A percentile compares a stretch with the other conserved stretches of the same genome.
These are phyloP conservation scores for Backusella luteola DNA, from an alignment of 192 early-diverging fungal genomes.

Conservation along the genomic window DNA sequence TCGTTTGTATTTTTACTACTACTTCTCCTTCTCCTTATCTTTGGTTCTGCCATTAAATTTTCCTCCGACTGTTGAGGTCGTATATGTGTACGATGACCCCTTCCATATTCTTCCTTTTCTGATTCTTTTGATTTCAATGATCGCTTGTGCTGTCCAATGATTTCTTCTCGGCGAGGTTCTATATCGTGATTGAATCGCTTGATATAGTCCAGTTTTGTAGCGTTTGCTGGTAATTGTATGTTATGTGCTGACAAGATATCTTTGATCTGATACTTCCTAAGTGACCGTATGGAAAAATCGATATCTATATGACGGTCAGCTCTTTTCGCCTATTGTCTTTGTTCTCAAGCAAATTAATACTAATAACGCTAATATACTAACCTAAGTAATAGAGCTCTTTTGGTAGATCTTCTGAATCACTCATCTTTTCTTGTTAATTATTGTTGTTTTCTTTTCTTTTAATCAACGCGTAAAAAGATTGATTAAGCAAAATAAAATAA, in stretches of 20 bases:
- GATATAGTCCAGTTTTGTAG: background rate
- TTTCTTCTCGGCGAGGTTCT: background rate
- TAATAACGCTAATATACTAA: background rate
- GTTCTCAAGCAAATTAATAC: background rate
- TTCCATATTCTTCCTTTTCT: background rate
- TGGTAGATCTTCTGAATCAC: background rate
- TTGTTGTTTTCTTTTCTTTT: background rate
- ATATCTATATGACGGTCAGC: background rate
- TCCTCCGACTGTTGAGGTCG: background rate
- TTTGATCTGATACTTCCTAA: slow-evolving; percentile 4
- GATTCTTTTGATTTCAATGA: background rate
- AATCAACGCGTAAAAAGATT: background rate
- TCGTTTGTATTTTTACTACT: background rate
- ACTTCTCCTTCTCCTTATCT: background rate
- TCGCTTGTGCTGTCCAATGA: background rate
- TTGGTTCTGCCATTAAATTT: background rate
- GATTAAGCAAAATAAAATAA: background rate
- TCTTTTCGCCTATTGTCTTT: background rate
- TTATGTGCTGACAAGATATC: background rate
- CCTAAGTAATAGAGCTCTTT: slow-evolving; percentile 6
- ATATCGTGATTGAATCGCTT: background rate
- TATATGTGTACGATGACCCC: background rate
- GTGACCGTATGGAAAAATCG: background rate
- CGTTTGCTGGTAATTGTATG: background rate
- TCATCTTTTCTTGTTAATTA: background rate